These are phyloP conservation scores for Salix koriyanagi DNA, from an alignment of 345 rosid genomes.

Conservation along the genomic window DNA sequence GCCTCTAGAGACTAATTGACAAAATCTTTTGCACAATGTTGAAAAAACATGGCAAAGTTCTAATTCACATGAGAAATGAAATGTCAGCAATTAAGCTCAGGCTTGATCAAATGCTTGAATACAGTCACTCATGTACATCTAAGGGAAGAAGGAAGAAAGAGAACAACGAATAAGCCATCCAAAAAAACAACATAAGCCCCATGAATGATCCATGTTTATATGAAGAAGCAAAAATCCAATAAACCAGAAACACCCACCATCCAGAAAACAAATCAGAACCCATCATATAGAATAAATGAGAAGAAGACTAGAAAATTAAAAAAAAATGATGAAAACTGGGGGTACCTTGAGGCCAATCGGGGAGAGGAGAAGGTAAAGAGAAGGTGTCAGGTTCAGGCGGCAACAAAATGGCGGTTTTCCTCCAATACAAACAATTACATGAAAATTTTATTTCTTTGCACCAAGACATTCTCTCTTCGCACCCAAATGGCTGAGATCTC, in stretches of 20 bases:
- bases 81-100: neutral
- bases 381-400: slow-evolving; percentile 42
- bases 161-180: neutral
- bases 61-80: neutral
- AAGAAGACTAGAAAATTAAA: neutral
- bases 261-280: neutral
- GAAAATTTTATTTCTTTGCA: slow-evolving; percentile 30
- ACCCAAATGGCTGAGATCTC: too few relatives aligned
- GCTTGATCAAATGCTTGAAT: neutral
- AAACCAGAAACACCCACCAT: slow-evolving; percentile 10
- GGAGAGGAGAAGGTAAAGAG: slow-evolving; percentile 64
- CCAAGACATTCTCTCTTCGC: neutral
- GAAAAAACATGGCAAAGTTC: neutral
- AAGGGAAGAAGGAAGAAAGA: neutral
- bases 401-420: slow-evolving; percentile 13
- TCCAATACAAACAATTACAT: slow-evolving; percentile 54
- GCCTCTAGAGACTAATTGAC: neutral
- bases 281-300: neutral
- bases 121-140: neutral
- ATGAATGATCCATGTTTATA: neutral
- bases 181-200: neutral
- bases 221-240: slow-evolving; percentile 2
- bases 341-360: slow-evolving; percentile 74
- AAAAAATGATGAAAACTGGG: neutral
- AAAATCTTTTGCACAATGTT: neutral